These are phyloP conservation scores for Kodamaea leandrae DNA, from an alignment of 805 yeast genomes.

Conservation along the genomic window DNA sequence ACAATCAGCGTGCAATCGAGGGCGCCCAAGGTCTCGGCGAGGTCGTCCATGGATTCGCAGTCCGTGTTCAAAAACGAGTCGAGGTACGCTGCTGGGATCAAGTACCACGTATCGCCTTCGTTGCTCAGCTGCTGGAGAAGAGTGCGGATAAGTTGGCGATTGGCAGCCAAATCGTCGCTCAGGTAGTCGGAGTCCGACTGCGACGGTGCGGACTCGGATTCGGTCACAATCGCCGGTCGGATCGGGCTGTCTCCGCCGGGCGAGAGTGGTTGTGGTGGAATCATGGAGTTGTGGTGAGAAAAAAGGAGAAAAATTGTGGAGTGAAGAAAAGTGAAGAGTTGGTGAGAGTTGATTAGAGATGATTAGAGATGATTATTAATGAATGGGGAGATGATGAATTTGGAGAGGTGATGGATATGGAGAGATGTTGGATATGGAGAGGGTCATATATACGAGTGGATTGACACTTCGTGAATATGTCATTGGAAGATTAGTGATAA, in stretches of 20 bases:
- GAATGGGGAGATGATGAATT: background rate
- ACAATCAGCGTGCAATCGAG: conserved; percentile 45
- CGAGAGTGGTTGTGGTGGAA: no score
- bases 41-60: conserved; percentile 24
- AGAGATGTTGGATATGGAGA: no score
- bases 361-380: background rate
- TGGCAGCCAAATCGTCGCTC: conserved; percentile 10
- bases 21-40: conserved; percentile 40
- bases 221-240: no score
- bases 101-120: conserved; percentile 50
- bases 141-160: conserved; percentile 20
- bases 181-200: conserved; percentile 4
- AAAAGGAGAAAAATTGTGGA: no score
- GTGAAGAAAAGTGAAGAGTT: background rate
- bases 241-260: no score
- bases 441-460: no score
- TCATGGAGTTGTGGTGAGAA: no score
- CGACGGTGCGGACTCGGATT: background rate
- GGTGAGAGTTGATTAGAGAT: background rate
- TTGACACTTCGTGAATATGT: no score
- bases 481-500: no score
- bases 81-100: conserved; percentile 49
- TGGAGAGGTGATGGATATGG: no score
- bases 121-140: conserved; percentile 19
- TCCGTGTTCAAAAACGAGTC: conserved; percentile 36